A percentile compares a stretch with the other conserved stretches of the same genome.
Evolutionary conservation across 2,329 filamentous ascomycete species (phyloP).

Genomic region (Conoideocrella luteorostrata): DNA sequence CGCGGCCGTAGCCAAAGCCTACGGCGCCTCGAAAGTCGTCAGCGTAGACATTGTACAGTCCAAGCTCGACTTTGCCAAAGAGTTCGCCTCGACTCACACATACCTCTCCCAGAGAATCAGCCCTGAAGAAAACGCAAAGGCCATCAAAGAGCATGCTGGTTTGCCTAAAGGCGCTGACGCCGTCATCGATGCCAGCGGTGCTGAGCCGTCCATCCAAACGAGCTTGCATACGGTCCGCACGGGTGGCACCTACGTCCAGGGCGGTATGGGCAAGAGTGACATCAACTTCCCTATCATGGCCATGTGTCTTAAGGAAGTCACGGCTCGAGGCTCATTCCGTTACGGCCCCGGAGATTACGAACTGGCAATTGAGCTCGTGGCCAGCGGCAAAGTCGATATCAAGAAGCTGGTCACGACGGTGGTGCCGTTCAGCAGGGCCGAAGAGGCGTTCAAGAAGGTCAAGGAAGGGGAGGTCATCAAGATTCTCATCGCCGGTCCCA

Average conservation of each 20-base stretch:
- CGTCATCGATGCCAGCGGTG: slow-evolving; percentile 75
- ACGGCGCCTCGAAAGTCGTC: slow-evolving; percentile 80
- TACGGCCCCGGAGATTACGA: slow-evolving; percentile 86
- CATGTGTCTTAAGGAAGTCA: slow-evolving; percentile 83
- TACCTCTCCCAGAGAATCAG: slow-evolving; percentile 57
- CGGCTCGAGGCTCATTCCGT: slow-evolving; percentile 78
- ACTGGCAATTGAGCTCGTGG: slow-evolving; percentile 72
- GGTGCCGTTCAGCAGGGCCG: slow-evolving; percentile 75
- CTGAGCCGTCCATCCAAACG: slow-evolving; percentile 71
- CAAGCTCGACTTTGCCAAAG: slow-evolving; percentile 71
- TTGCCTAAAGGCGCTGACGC: slow-evolving; percentile 65
- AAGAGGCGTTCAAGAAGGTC: slow-evolving; percentile 80
- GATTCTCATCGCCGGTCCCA: slow-evolving; percentile 60
- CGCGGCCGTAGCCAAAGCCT: slow-evolving; percentile 76
- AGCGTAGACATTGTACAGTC: slow-evolving; percentile 78
- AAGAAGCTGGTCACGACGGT: slow-evolving; percentile 75
- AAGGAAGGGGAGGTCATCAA: slow-evolving; percentile 75
- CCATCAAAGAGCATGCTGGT: slow-evolving; percentile 56
- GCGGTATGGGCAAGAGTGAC: slow-evolving; percentile 82
- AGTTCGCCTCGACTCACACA: slow-evolving; percentile 65
- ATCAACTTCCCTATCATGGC: slow-evolving; percentile 91
- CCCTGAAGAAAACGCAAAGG: slow-evolving; percentile 67
- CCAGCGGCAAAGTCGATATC: slow-evolving; percentile 65
- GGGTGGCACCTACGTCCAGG: slow-evolving; percentile 76
- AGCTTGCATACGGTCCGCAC: slow-evolving; percentile 63